Evolutionary conservation across 2,329 filamentous ascomycete genomes (phyloP).

Genomic region (Fonsecaea monophora): DNA sequence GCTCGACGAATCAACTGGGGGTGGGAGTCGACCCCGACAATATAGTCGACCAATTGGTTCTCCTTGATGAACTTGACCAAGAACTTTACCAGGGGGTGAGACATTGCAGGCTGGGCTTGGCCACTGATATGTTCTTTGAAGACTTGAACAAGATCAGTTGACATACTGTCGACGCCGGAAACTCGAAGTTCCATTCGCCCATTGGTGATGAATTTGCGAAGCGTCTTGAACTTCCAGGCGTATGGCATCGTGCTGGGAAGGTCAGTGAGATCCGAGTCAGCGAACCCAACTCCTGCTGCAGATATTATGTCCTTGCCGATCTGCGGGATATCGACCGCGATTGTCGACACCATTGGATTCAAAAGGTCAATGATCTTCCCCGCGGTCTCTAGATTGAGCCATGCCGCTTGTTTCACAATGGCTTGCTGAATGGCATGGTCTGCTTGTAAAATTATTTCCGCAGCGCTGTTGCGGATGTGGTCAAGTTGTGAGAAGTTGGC

Average conservation of each 20-base stretch:
- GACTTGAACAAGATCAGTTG: constrained; percentile 69
- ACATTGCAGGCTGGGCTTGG: constrained; percentile 48
- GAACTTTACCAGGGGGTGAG: constrained; percentile 67
- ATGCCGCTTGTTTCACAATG: constrained; percentile 52
- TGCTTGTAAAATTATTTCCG: constrained; percentile 38
- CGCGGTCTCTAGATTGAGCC: constrained; percentile 52
- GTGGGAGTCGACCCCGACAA: constrained; percentile 89
- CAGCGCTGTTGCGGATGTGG: constrained; percentile 28
- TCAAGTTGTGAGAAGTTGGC: constrained; percentile 30
- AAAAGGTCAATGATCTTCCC: constrained; percentile 47
- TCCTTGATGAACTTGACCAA: constrained; percentile 72
- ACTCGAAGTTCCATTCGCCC: constrained; percentile 91
- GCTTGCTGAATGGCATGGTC: constrained; percentile 49
- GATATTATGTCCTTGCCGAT: constrained; percentile 49
- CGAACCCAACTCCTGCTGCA: constrained; percentile 35
- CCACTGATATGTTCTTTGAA: constrained; percentile 63
- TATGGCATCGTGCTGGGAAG: constrained; percentile 50
- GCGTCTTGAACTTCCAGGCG: constrained; percentile 72
- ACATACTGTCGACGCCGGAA: constrained; percentile 76
- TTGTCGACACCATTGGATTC: constrained; percentile 43
- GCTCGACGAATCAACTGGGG: constrained; percentile 85
- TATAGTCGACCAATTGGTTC: constrained; percentile 79
- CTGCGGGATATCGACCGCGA: constrained; percentile 44
- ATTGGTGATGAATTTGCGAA: constrained; percentile 76
- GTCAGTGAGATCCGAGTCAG: constrained; percentile 39